Percentiles rank a stretch among this genome's conserved stretches.
Evolutionary conservation across 495 filamentous ascomycete species (phyloP).

Genomic region (Immersiella caudata): DNA sequence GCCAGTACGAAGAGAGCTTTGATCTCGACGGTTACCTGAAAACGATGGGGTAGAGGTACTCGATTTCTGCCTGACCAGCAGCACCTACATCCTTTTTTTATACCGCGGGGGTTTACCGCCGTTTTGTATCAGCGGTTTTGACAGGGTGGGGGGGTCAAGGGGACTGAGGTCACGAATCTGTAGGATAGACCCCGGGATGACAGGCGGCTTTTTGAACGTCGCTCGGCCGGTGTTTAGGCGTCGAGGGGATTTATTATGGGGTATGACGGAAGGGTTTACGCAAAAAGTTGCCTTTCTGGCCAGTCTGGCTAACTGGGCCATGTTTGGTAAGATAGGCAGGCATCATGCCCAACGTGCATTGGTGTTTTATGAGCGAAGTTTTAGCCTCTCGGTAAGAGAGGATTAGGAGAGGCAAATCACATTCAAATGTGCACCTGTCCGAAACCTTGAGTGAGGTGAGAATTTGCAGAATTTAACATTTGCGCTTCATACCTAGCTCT

Average conservation of each 20-base stretch:
- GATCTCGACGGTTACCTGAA: constrained; percentile 90
- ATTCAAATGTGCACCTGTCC: too few relatives aligned
- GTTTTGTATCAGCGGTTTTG: not conserved
- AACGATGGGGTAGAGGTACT: constrained; percentile 66
- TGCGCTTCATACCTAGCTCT: too few relatives aligned
- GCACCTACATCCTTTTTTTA: not conserved
- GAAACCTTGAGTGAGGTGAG: too few relatives aligned
- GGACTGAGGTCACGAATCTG: not conserved
- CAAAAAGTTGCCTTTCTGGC: not conserved
- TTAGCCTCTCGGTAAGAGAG: not conserved
- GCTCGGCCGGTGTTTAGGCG: not conserved
- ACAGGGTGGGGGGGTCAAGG: not conserved
- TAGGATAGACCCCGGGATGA: not conserved
- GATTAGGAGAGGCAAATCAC: too few relatives aligned
- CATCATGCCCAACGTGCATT: not conserved
- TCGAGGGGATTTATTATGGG: not conserved
- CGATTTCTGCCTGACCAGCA: not conserved
- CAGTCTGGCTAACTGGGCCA: too few relatives aligned
- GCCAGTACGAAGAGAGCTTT: constrained; percentile 95
- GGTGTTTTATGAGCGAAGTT: not conserved
- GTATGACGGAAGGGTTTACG: not conserved
- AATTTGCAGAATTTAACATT: too few relatives aligned
- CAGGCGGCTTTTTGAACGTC: not conserved
- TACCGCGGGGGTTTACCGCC: not conserved
- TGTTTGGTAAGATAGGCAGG: not conserved